A percentile compares a stretch with the other conserved stretches of the same genome.
Conservation (phyloP, 495 filamentous ascomycete genomes). For the Stereocaulon alpinum region DNA sequence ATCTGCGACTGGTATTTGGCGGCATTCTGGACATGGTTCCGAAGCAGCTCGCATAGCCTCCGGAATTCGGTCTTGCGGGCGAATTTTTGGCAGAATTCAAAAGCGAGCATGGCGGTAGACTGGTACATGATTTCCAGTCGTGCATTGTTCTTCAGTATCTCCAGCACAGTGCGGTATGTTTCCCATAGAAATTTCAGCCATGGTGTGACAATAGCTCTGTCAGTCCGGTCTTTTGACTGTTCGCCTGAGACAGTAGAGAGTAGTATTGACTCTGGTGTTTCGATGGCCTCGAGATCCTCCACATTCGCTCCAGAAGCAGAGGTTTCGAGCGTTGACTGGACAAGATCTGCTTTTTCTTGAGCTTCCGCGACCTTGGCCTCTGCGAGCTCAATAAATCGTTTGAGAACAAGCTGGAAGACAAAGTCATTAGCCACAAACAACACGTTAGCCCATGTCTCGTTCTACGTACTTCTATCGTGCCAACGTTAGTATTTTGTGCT, state of each 20-base stretch:
- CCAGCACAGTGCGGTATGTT: constrained; percentile 96
- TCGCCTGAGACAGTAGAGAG: constrained; percentile 96
- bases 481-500: constrained; percentile 95
- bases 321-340: constrained; percentile 77
- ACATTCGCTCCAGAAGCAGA: constrained; percentile 60
- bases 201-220: constrained; percentile 93
- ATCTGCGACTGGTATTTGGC: constrained; percentile 98
- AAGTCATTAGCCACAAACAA: constrained; percentile 6
- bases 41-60: constrained; percentile 90
- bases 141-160: constrained; percentile 98
- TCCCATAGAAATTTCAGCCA: constrained; percentile 99
- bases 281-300: constrained; percentile 91
- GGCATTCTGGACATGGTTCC: constrained; percentile 97
- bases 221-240: constrained; percentile 91
- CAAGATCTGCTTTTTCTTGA: constrained; percentile 89
- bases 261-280: constrained; percentile 96
- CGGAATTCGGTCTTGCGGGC: constrained; percentile 98
- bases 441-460: not conserved
- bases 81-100: constrained; percentile 97
- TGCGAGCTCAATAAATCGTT: constrained; percentile 94
- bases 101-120: constrained; percentile 92
- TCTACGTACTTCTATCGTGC: constrained; percentile 75
- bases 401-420: constrained; percentile 62
- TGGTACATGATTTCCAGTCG: constrained; percentile 96
- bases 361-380: constrained; percentile 93